These are phyloP conservation scores for Cymbopogon citratus DNA, from an alignment of 176 grass and related monocot species.

Conservation along the genomic window DNA sequence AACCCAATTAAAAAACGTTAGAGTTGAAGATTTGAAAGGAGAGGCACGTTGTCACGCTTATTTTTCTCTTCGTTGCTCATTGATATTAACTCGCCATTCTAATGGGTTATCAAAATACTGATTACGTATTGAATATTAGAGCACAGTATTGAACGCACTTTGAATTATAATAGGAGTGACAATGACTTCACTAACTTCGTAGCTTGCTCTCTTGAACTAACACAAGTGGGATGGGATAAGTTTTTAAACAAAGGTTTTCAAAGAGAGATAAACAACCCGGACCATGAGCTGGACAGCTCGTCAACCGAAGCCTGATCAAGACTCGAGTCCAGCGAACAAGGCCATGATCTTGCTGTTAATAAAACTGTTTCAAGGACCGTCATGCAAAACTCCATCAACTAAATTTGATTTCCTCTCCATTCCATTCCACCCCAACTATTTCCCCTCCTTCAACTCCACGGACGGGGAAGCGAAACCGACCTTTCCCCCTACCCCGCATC, in stretches of 20 bases:
- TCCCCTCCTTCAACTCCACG: slow-evolving; percentile 10
- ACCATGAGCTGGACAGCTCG: neutral
- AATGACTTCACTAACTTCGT: neutral
- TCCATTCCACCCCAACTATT: slow-evolving; percentile 10
- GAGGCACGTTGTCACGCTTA: too few relatives aligned
- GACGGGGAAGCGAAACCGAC: slow-evolving; percentile 31
- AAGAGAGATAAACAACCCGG: neutral
- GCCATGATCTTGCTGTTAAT: neutral
- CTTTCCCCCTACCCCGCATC: slow-evolving; percentile 22
- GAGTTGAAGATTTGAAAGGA: too few relatives aligned
- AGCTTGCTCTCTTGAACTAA: neutral
- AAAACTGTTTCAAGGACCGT: neutral
- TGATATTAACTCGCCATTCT: too few relatives aligned
- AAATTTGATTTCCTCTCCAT: slow-evolving; percentile 34
- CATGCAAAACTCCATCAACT: slow-evolving; percentile 3
- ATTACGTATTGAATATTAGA: too few relatives aligned
- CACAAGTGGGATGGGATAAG: neutral
- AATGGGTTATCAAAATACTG: too few relatives aligned
- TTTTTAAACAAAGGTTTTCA: neutral
- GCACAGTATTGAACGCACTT: neutral
- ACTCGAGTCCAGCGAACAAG: neutral
- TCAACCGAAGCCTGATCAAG: neutral
- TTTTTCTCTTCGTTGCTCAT: too few relatives aligned
- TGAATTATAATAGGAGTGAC: neutral
- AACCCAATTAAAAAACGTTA: too few relatives aligned